Percentiles rank a stretch among this genome's conserved stretches.
phyloP scores from a whole-genome alignment of 2,329 filamentous ascomycete species.

The Trichoderma sp. region DNA sequence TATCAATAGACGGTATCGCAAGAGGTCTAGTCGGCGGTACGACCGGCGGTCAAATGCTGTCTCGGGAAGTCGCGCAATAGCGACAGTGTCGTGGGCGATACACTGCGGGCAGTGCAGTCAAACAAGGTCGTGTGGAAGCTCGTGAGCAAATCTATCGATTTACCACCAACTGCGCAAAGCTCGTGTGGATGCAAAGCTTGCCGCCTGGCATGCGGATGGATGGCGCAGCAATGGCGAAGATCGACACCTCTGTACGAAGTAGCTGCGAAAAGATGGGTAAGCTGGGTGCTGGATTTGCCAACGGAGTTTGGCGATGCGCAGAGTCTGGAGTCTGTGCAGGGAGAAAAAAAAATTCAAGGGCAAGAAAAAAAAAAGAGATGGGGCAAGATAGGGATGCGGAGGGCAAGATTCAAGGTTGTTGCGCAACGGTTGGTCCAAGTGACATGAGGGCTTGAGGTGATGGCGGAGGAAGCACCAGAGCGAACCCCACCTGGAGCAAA shows the following conservation, averaged over 20 bases:
- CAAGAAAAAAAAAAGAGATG: slow-evolving; percentile 16
- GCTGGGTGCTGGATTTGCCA: slow-evolving; percentile 9
- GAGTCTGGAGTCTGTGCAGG: not conserved
- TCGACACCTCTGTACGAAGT: not conserved
- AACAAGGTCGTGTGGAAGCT: not conserved
- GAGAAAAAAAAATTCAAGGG: not conserved
- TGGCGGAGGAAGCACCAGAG: slow-evolving; percentile 33
- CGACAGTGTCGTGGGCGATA: not conserved
- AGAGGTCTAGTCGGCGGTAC: slow-evolving; percentile 8
- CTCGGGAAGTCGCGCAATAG: slow-evolving; percentile 22
- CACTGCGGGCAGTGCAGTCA: not conserved
- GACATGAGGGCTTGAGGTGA: slow-evolving; percentile 24
- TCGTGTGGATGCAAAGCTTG: slow-evolving; percentile 18
- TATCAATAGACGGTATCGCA: slow-evolving; percentile 12
- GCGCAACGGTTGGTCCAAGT: slow-evolving; percentile 24
- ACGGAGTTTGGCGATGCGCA: slow-evolving; percentile 3
- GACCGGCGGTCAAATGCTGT: slow-evolving; percentile 15
- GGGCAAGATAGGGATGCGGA: slow-evolving; percentile 23
- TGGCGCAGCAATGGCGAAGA: slow-evolving; percentile 12
- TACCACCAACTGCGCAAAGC: slow-evolving; percentile 16
- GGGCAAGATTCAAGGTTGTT: slow-evolving; percentile 22
- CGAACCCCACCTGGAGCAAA: slow-evolving; percentile 36
- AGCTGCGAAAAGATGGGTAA: slow-evolving; percentile 18
- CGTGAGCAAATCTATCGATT: slow-evolving; percentile 12
- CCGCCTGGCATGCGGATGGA: slow-evolving; percentile 21